Evolutionary conservation across 768 basidiomycete species (phyloP).

Genomic region (Xanthoconium purpureum): DNA sequence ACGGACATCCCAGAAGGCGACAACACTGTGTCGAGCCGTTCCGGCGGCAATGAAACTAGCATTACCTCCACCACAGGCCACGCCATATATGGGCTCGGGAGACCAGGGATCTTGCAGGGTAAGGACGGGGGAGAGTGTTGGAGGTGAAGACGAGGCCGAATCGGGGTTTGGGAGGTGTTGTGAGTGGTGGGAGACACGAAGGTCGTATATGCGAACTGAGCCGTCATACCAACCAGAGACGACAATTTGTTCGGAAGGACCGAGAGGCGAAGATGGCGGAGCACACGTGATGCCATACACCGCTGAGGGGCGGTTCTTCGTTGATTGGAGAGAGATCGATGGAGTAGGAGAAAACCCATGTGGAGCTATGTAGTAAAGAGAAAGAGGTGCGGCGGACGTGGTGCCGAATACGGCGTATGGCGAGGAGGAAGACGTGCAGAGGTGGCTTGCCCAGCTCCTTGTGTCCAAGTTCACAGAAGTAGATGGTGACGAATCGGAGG

Average conservation of each 20-base stretch:
- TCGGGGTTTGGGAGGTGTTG: background rate
- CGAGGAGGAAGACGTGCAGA: slow-evolving; percentile 48
- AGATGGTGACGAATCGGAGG: slow-evolving; percentile 15
- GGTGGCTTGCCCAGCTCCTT: slow-evolving; percentile 63
- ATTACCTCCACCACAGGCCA: slow-evolving; percentile 71
- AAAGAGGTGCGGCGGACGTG: slow-evolving; percentile 53
- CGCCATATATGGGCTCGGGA: slow-evolving; percentile 69
- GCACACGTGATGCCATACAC: slow-evolving; percentile 70
- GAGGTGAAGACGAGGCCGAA: slow-evolving; percentile 22
- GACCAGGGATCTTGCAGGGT: slow-evolving; percentile 65
- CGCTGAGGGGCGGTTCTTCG: slow-evolving; percentile 42
- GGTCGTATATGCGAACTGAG: slow-evolving; percentile 67
- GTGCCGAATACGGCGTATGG: slow-evolving; percentile 71
- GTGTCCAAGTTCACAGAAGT: slow-evolving; percentile 42
- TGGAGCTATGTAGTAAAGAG: slow-evolving; percentile 51
- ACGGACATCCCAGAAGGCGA: slow-evolving; percentile 82
- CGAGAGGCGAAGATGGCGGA: slow-evolving; percentile 63
- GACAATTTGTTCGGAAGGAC: slow-evolving; percentile 65
- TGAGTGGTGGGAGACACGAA: slow-evolving; percentile 46
- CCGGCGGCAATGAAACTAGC: slow-evolving; percentile 70
- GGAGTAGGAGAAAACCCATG: slow-evolving; percentile 47
- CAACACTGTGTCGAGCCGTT: slow-evolving; percentile 69
- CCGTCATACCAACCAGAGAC: slow-evolving; percentile 86
- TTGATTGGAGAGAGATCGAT: slow-evolving; percentile 45
- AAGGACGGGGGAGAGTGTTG: slow-evolving; percentile 53